phyloP scores from a whole-genome alignment of 176 grass and related monocot genomes.

The Triticum urartu region DNA sequence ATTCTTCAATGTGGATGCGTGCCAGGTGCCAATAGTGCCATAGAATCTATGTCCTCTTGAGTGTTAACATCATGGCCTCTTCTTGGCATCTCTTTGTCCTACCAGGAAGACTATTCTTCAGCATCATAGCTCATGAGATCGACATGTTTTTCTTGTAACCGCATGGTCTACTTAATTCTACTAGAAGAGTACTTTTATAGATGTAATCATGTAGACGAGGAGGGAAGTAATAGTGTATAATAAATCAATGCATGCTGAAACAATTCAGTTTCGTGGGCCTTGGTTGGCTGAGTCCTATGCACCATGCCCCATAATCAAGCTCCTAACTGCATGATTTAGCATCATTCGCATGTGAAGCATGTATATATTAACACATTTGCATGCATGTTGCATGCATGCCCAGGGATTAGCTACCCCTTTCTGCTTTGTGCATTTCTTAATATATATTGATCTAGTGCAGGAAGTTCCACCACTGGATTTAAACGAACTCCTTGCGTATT shows the following conservation, averaged over 20 bases:
- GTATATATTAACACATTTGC: background rate
- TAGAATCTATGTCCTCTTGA: background rate
- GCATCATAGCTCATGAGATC: background rate
- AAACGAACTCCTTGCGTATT: constrained; percentile 78
- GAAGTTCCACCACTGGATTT: constrained; percentile 77
- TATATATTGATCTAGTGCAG: constrained; percentile 41
- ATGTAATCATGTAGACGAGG: background rate
- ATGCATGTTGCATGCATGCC: background rate
- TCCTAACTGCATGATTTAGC: background rate
- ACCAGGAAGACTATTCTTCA: background rate
- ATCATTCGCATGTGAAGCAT: background rate
- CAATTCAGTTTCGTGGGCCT: background rate
- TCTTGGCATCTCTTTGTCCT: background rate
- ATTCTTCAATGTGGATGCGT: background rate
- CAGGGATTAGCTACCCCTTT: background rate
- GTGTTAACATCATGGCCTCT: background rate
- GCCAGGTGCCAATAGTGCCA: background rate
- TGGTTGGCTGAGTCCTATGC: background rate
- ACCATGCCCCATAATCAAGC: background rate
- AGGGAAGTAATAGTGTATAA: background rate
- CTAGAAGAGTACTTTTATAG: background rate
- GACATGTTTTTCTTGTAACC: background rate
- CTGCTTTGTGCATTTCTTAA: constrained; percentile 29
- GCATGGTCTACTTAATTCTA: background rate
- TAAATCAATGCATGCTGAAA: background rate